phyloP scores from a whole-genome alignment of 83 land plant genomes.

The Diphasiastrum complanatum region DNA sequence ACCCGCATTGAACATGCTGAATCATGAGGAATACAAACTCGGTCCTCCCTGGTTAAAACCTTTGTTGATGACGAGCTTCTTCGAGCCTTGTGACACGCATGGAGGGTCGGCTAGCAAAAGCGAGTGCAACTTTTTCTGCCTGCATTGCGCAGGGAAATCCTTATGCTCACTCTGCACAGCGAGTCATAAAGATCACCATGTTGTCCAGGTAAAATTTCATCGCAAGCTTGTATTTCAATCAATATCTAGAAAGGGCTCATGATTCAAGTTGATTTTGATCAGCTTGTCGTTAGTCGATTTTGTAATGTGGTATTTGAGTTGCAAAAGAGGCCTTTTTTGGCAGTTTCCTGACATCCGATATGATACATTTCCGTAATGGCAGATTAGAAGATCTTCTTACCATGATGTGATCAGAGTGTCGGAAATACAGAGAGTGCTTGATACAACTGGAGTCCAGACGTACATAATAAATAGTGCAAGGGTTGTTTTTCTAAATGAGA shows the following conservation, averaged over 20 bases:
- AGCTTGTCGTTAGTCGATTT: no score
- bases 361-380: no score
- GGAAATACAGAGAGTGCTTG: slow-evolving; percentile 60
- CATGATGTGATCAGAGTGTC: slow-evolving; percentile 65
- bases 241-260: no score
- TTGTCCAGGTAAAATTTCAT: slow-evolving; percentile 48
- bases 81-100: slow-evolving; percentile 53
- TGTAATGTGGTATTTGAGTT: no score
- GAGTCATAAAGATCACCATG: slow-evolving; percentile 45
- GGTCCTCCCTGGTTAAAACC: slow-evolving; percentile 68
- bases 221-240: no score
- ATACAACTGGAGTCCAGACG: slow-evolving; percentile 56
- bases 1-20: no score
- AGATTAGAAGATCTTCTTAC: slow-evolving; percentile 77
- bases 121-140: slow-evolving; percentile 68
- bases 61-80: slow-evolving; percentile 51
- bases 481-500: slow-evolving; percentile 57
- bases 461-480: slow-evolving; percentile 74
- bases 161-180: slow-evolving; percentile 50
- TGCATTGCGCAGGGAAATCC: slow-evolving; percentile 50
- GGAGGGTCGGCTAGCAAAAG: slow-evolving; percentile 52
- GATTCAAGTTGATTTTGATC: no score
- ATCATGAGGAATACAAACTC: no score
- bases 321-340: no score
- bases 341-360: no score